Evolutionary conservation across 2,329 filamentous ascomycete genomes (phyloP).

Genomic region (Beauveria bassiana): DNA sequence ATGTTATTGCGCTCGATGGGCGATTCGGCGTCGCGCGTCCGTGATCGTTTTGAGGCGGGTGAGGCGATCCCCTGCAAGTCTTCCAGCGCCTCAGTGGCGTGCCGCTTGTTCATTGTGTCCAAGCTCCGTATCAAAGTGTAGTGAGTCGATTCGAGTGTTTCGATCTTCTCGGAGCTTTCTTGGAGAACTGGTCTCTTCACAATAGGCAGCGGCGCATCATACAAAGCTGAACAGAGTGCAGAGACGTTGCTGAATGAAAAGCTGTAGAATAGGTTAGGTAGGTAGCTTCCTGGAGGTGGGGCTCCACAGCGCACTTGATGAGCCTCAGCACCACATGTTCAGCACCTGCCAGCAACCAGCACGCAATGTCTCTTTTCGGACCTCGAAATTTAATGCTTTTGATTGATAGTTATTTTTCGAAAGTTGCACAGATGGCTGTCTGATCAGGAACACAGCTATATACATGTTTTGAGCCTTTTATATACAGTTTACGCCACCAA

Average conservation of each 20-base stretch:
- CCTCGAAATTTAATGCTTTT: background rate
- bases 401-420: background rate
- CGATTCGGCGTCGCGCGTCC: conserved; percentile 39
- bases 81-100: conserved; percentile 53
- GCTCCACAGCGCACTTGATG: background rate
- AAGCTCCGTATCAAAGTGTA: background rate
- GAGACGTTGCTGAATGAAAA: background rate
- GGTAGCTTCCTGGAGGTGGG: conserved; percentile 1
- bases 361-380: no score
- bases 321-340: background rate
- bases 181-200: background rate
- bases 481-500: conserved; percentile 28
- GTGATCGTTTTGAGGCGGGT: conserved; percentile 51
- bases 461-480: conserved; percentile 3
- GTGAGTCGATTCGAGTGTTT: background rate
- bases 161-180: background rate
- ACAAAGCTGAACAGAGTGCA: background rate
- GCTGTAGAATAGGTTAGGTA: background rate
- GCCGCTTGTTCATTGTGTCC: conserved; percentile 44
- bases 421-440: background rate
- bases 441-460: background rate
- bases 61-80: conserved; percentile 47
- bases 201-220: background rate
- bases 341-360: background rate
- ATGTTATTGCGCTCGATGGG: conserved; percentile 26